Evolutionary conservation across 768 basidiomycete genomes (phyloP).

Genomic region (Fomitopsis serialis): DNA sequence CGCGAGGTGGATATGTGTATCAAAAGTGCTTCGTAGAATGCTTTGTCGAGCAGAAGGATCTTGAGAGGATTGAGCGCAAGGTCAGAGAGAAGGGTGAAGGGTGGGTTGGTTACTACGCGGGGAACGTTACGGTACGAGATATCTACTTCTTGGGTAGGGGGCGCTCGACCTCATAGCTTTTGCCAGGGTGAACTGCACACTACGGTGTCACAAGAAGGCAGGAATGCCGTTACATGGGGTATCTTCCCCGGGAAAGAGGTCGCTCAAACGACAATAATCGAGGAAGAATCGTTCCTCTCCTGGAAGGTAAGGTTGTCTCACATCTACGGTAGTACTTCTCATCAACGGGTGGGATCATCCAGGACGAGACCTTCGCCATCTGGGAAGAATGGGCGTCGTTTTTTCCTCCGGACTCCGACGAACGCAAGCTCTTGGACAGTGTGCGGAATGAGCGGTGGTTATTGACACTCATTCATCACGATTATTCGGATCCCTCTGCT

Average conservation of each 20-base stretch:
- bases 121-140: conserved; percentile 60
- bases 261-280: conserved; percentile 94
- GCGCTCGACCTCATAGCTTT: neutral
- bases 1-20: conserved; percentile 87
- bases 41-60: conserved; percentile 63
- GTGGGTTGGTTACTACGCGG: conserved; percentile 84
- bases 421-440: conserved; percentile 66
- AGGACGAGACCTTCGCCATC: conserved; percentile 96
- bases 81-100: conserved; percentile 50
- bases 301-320: conserved; percentile 74
- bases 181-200: conserved; percentile 72
- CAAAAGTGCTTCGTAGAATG: conserved; percentile 99
- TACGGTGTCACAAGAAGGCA: conserved; percentile 72
- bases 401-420: conserved; percentile 70
- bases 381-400: conserved; percentile 94
- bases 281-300: conserved; percentile 86
- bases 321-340: neutral
- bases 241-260: conserved; percentile 97
- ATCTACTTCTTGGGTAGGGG: neutral
- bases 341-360: conserved; percentile 3
- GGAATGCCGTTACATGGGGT: conserved; percentile 98
- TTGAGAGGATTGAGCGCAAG: conserved; percentile 54
- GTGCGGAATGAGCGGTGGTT: conserved; percentile 80
- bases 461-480: conserved; percentile 89
- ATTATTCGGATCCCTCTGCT: conserved; percentile 74